A percentile compares a stretch with the other conserved stretches of the same genome.
Evolutionary conservation across 352 stramenopile species (phyloP).

Genomic region (Globisporangium rhizosaccharum): DNA sequence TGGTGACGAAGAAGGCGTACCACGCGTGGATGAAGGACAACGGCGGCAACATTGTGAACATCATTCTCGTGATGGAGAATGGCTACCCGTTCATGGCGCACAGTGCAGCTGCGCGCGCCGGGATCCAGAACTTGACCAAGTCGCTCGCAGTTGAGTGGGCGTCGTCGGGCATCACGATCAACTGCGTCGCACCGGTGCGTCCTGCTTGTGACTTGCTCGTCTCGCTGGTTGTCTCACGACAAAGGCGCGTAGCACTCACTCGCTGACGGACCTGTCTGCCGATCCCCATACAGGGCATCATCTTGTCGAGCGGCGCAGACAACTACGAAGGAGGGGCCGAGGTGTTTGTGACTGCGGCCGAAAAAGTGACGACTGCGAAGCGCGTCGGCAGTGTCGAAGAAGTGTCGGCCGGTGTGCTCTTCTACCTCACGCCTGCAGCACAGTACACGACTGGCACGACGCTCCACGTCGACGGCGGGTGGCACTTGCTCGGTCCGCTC

Average conservation of each 20-base stretch:
- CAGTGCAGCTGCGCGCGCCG: constrained; percentile 85
- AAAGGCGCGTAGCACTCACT: too few species aligned
- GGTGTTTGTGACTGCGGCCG: constrained; percentile 78
- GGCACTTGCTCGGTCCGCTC: constrained; percentile 33
- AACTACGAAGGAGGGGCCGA: constrained; percentile 90
- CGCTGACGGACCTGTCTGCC: constrained; percentile 5
- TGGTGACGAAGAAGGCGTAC: constrained; percentile 90
- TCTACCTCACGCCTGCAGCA: constrained; percentile 76
- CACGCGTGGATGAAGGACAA: constrained; percentile 92
- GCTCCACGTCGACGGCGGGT: constrained; percentile 78
- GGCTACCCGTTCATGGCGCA: constrained; percentile 92
- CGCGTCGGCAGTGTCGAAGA: constrained; percentile 89
- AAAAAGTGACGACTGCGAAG: constrained; percentile 77
- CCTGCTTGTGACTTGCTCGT: constrained; percentile 26
- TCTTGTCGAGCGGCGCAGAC: constrained; percentile 67
- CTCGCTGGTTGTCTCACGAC: constrained; percentile 21
- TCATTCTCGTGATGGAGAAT: constrained; percentile 92
- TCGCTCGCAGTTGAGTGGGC: constrained; percentile 94
- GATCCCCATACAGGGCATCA: constrained; percentile 46
- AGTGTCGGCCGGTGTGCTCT: constrained; percentile 73
- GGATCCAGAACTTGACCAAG: constrained; percentile 92
- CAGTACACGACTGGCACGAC: constrained; percentile 84
- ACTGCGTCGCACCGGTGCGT: constrained; percentile 89
- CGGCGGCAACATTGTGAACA: constrained; percentile 93
- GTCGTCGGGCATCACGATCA: constrained; percentile 87